phyloP scores from a whole-genome alignment of 352 stramenopile genomes.

The Globisporangium acanthophoron region DNA sequence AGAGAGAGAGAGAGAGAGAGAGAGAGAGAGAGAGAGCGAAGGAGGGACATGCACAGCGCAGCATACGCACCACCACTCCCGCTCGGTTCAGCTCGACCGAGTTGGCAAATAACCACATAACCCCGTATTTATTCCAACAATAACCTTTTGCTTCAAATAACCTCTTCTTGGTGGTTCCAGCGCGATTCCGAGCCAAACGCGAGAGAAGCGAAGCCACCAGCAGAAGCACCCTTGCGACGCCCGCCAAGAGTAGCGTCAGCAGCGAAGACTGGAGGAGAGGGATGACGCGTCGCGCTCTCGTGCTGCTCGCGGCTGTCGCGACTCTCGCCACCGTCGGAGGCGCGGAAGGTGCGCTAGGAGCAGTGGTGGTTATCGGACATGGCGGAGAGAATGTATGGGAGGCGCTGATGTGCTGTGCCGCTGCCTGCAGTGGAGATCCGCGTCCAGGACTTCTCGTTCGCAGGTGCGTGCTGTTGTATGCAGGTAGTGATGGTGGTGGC shows the following conservation, averaged over 20 bases:
- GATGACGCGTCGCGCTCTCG: slow-evolving; percentile 1
- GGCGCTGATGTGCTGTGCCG: background rate
- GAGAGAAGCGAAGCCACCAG: background rate
- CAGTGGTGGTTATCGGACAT: background rate
- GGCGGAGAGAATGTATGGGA: background rate
- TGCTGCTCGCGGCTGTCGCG: background rate
- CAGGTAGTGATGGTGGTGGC: too few species aligned
- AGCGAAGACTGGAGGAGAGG: background rate
- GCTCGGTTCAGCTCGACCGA: too few species aligned
- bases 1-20: too few species aligned
- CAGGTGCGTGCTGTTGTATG: slow-evolving; percentile 24
- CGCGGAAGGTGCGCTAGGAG: slow-evolving; percentile 6
- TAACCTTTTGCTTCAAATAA: background rate
- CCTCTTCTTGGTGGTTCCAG: too few species aligned
- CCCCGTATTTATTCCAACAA: background rate
- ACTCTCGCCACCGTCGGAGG: background rate
- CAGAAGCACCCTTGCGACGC: background rate
- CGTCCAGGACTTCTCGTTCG: slow-evolving; percentile 67
- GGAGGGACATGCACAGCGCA: too few species aligned
- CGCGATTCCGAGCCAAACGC: background rate
- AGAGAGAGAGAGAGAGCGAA: background rate
- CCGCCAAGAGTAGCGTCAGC: background rate
- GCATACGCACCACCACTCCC: too few species aligned
- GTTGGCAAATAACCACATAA: background rate
- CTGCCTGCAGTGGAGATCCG: slow-evolving; percentile 44